phyloP scores from a whole-genome alignment of 768 basidiomycete species.

The Mycena indigotica region DNA sequence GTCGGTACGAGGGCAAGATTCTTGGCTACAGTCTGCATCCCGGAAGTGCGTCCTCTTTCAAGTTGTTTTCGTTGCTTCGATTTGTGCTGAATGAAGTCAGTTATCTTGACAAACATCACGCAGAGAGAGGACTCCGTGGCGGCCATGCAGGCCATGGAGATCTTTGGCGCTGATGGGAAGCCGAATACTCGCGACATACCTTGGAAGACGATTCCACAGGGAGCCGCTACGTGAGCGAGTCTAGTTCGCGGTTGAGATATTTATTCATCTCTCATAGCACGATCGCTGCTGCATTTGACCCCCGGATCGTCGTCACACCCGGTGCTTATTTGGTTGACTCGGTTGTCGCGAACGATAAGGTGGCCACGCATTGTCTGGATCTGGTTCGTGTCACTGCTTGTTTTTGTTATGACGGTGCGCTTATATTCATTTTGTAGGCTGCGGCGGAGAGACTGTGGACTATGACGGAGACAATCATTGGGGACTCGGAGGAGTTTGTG shows the following conservation, averaged over 20 bases:
- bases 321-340: constrained; percentile 6
- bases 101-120: constrained; percentile 9
- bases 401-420: neutral
- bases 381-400: neutral
- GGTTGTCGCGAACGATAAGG: neutral
- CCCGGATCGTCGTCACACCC: neutral
- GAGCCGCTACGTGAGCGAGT: constrained; percentile 14
- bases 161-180: neutral
- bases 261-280: neutral
- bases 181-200: neutral
- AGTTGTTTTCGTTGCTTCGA: neutral
- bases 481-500: constrained; percentile 4
- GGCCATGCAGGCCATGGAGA: neutral
- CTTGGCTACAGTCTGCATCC: constrained; percentile 3
- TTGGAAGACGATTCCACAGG: constrained; percentile 12
- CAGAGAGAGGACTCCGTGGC: constrained; percentile 1
- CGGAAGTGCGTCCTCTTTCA: constrained; percentile 1
- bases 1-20: neutral
- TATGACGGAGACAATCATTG: constrained; percentile 9
- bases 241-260: neutral
- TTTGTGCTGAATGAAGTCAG: neutral
- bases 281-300: constrained; percentile 7
- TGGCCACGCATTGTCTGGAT: neutral
- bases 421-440: neutral
- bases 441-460: constrained; percentile 6